Evolutionary conservation across 306 rosid genomes (phyloP).

Genomic region (Begonia peltatifolia): DNA sequence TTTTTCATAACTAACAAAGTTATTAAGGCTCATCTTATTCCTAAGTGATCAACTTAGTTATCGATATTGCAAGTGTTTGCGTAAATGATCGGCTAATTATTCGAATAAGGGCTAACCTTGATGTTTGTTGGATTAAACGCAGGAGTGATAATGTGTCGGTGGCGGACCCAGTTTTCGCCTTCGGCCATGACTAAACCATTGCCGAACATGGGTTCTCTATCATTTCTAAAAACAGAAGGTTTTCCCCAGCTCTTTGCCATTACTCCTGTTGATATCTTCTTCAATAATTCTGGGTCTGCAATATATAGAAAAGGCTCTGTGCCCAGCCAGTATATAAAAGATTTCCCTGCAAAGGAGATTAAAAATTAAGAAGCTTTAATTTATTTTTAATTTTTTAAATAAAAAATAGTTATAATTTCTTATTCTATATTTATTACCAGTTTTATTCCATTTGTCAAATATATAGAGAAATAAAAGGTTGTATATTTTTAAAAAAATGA

Average conservation of each 20-base stretch:
- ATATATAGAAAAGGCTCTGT: constrained; percentile 71
- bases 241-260: constrained; percentile 68
- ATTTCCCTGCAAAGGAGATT: constrained; percentile 31
- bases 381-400: no score
- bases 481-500: no score
- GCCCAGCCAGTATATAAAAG: constrained; percentile 67
- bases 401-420: no score
- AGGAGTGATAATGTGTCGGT: constrained; percentile 52
- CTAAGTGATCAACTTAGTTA: no score
- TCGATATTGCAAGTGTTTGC: no score
- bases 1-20: no score
- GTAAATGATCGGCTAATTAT: no score
- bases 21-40: no score
- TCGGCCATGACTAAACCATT: constrained; percentile 60
- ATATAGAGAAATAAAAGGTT: no score
- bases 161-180: constrained; percentile 62
- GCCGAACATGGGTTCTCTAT: constrained; percentile 69
- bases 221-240: constrained; percentile 49
- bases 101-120: constrained; percentile 20
- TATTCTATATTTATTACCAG: no score
- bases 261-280: constrained; percentile 45
- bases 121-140: constrained; percentile 51
- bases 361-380: no score
- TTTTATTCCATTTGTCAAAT: no score
- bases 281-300: constrained; percentile 56